Evolutionary conservation across 1,284 basidiomycete species (phyloP), one percentile per base, ranked within the genome.

Genomic region (Irpex rosettiformis): DNA sequence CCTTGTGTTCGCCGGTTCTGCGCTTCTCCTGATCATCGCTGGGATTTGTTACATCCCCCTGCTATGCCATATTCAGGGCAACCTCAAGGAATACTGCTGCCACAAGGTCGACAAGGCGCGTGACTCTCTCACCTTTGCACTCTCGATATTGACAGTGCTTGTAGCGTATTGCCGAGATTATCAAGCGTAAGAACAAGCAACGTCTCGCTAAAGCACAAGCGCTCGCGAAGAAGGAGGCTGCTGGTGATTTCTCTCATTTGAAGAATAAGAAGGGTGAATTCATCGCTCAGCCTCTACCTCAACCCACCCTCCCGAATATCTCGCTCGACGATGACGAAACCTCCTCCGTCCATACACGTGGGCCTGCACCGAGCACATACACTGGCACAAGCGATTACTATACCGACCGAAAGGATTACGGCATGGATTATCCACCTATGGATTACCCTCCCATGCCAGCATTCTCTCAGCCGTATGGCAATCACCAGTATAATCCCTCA

Each of bases 1-100:
- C 62, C 71, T 89, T 61, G 84, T 99, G 62, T 99, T 96, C 71
- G 80, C 83, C 58, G 89, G 93, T 60, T 95, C 92, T 29, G 77
- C 96, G 57, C 71, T 95, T 43, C 77, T 96, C 62, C 80, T 99
- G 42, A 81, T 94, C 59, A 73, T 89, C 27, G 96, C 97, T 29
- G 93, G 86, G 16, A 73, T 98, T 56, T 89, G 87, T 71, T 99
- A 99, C 69, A 80, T 98, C 58, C 97, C 96, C 22, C 80, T 98
- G 47, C 80, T 99, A 22, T 91, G 90, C 72, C 94, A 97, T 73
- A 98, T 99, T 67, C 93, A 93, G 70, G 95, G 95, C 33, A 98
- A 98, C 73, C 77, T 98, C 57, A 96, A 96, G 87, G 96, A 98
- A 82, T 98, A 97, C 75, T 94, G 93, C 73, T 98, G 96, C 75